phyloP scores from a whole-genome alignment of 164 flowering plant genomes.

The Dillenia turbinata region DNA sequence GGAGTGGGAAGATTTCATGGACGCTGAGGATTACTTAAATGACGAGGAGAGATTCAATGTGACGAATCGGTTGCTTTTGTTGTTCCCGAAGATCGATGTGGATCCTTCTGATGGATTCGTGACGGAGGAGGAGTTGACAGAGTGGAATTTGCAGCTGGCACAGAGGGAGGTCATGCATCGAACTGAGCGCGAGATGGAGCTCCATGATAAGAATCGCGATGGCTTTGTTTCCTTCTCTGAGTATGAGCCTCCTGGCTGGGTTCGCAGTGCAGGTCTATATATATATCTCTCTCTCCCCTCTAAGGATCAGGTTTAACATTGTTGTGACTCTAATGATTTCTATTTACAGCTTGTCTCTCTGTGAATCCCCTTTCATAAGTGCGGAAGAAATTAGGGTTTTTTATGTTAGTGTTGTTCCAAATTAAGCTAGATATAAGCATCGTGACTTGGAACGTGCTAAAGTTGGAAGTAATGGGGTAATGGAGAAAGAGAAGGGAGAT shows the following conservation, averaged over 20 bases:
- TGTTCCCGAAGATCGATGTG: slow-evolving; percentile 85
- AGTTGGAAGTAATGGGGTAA: too few species aligned
- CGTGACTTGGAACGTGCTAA: too few species aligned
- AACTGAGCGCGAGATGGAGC: slow-evolving; percentile 81
- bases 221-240: slow-evolving; percentile 74
- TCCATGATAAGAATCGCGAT: slow-evolving; percentile 86
- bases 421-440: too few species aligned
- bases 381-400: too few species aligned
- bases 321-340: too few species aligned
- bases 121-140: slow-evolving; percentile 56
- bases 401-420: too few species aligned
- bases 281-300: too few species aligned
- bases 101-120: slow-evolving; percentile 75
- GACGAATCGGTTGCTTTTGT: slow-evolving; percentile 50
- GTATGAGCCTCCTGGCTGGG: slow-evolving; percentile 91
- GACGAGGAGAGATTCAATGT: slow-evolving; percentile 82
- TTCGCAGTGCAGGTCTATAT: slow-evolving; percentile 43
- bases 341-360: too few species aligned
- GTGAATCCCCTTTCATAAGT: too few species aligned
- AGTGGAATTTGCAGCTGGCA: slow-evolving; percentile 64
- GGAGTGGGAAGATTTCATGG: slow-evolving; percentile 91
- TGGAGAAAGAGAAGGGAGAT: too few species aligned
- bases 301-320: too few species aligned
- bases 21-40: slow-evolving; percentile 89
- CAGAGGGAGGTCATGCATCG: slow-evolving; percentile 74